phyloP scores from a whole-genome alignment of 2,329 filamentous ascomycete genomes.

The Pyricularia sp. region DNA sequence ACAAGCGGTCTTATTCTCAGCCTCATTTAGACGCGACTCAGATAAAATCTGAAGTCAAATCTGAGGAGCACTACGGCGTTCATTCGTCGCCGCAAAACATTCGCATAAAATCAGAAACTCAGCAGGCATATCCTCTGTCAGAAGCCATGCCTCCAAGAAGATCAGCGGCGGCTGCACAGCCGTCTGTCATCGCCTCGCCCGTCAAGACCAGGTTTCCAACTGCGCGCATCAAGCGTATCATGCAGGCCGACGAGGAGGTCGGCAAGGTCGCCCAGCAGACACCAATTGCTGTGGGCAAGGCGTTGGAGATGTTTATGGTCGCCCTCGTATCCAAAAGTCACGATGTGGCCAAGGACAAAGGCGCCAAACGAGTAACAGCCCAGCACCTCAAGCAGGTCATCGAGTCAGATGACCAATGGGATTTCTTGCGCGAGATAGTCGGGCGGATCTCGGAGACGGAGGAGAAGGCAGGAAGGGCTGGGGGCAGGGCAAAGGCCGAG shows the following conservation, averaged over 20 bases:
- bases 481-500: conserved; percentile 29
- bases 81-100: conserved; percentile 5
- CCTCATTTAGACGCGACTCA: neutral
- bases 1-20: neutral
- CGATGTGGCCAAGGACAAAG: conserved; percentile 66
- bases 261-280: conserved; percentile 98
- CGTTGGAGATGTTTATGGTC: conserved; percentile 96
- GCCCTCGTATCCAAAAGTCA: conserved; percentile 81
- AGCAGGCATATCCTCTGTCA: conserved; percentile 7
- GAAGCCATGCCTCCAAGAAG: conserved; percentile 19
- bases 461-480: conserved; percentile 34
- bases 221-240: conserved; percentile 94
- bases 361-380: conserved; percentile 80
- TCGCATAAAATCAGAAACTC: conserved; percentile 4
- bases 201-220: conserved; percentile 96
- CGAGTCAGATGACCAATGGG: conserved; percentile 78
- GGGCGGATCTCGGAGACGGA: conserved; percentile 53
- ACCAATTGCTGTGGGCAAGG: conserved; percentile 89
- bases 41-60: neutral
- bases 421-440: conserved; percentile 87
- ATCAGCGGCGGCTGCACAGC: conserved; percentile 23
- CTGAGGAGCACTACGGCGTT: conserved; percentile 3
- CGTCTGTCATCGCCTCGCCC: conserved; percentile 43
- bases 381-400: conserved; percentile 87
- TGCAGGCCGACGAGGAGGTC: conserved; percentile 98